Conservation (phyloP, 176 grass and related monocot species). For the Hordeum marinum region DNA sequence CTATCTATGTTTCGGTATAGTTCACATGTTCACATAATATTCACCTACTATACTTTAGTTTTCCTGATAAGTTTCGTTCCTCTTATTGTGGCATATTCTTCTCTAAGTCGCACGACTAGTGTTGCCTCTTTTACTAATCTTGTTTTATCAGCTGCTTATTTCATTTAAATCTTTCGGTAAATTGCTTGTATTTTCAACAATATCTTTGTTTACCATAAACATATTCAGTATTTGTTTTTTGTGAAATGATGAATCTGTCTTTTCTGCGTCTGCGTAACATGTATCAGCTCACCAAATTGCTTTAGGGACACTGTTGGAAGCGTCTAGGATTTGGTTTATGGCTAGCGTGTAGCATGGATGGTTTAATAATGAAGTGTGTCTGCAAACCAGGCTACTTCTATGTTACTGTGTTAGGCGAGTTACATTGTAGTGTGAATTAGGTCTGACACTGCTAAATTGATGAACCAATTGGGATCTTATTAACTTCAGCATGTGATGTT, state of each 20-base stretch:
- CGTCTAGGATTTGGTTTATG: background rate
- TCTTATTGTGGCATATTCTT: too few relatives aligned
- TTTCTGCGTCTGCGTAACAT: too few relatives aligned
- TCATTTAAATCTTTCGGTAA: too few relatives aligned
- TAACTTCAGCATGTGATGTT: background rate
- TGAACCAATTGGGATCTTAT: background rate
- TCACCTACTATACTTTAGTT: too few relatives aligned
- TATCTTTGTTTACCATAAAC: too few relatives aligned
- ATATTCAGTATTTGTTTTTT: background rate
- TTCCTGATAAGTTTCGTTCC: too few relatives aligned
- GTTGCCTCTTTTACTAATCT: too few relatives aligned
- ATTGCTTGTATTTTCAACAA: too few relatives aligned
- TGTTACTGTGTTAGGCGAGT: background rate
- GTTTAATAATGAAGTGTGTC: background rate
- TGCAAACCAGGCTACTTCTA: background rate
- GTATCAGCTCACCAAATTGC: background rate
- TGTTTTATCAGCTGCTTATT: too few relatives aligned
- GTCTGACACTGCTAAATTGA: background rate
- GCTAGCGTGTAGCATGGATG: background rate
- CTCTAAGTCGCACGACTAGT: too few relatives aligned
- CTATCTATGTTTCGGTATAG: too few relatives aligned
- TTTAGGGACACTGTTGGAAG: background rate
- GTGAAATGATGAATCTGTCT: background rate
- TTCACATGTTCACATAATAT: too few relatives aligned
- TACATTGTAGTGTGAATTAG: background rate